phyloP scores from a whole-genome alignment of 2,329 filamentous ascomycete genomes.

The Fusarium mundagurra region DNA sequence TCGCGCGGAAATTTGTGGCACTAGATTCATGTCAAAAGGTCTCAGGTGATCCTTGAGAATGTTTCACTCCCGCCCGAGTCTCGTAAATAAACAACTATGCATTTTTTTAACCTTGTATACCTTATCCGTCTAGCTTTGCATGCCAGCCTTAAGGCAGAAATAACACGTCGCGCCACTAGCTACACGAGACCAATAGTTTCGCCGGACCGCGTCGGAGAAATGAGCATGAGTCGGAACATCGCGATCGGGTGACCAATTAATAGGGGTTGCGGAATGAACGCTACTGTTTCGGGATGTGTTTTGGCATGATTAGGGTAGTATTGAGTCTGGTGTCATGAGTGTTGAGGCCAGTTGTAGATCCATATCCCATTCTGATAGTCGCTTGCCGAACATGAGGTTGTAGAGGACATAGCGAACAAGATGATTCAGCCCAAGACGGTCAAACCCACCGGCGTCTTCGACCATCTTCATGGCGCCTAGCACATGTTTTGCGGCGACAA shows the following conservation, averaged over 20 bases:
- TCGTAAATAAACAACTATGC: constrained; percentile 15
- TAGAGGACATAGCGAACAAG: constrained; percentile 1
- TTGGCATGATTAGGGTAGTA: neutral
- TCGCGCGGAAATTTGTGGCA: neutral
- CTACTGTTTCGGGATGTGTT: neutral
- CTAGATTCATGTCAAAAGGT: neutral
- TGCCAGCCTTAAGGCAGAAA: neutral
- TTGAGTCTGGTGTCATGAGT: neutral
- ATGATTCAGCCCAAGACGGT: neutral
- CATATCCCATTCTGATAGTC: constrained; percentile 1
- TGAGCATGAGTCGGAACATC: neutral
- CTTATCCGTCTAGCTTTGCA: constrained; percentile 1
- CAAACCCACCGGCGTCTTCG: neutral
- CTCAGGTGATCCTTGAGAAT: neutral
- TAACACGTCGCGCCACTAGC: neutral
- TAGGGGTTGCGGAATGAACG: neutral
- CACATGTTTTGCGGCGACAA: constrained; percentile 9
- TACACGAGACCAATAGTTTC: neutral
- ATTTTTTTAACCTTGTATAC: constrained; percentile 29
- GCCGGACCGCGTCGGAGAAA: neutral
- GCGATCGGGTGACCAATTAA: neutral
- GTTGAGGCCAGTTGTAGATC: neutral
- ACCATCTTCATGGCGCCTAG: constrained; percentile 8
- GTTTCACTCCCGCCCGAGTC: constrained; percentile 1
- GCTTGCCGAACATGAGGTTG: constrained; percentile 4